These are phyloP conservation scores for Aspergillus steynii DNA, from an alignment of 495 filamentous ascomycete genomes.

Conservation along the genomic window DNA sequence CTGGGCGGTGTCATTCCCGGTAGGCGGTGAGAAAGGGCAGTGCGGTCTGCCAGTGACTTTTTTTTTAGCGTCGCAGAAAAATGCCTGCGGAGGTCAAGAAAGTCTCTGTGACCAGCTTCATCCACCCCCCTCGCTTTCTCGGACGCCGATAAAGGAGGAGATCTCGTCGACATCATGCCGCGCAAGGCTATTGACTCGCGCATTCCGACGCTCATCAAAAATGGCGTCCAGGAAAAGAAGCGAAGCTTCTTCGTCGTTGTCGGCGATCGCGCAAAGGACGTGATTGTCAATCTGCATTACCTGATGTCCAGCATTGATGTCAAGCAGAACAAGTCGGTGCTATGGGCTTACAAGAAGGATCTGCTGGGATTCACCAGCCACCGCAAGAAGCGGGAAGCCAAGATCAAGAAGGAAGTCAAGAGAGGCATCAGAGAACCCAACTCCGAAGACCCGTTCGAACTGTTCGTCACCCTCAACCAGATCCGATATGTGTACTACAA, in stretches of 20 bases:
- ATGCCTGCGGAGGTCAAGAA: not conserved
- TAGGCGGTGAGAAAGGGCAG: slow-evolving; percentile 22
- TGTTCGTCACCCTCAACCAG: slow-evolving; percentile 94
- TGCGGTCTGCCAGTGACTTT: slow-evolving; percentile 15
- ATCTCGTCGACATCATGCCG: slow-evolving; percentile 40
- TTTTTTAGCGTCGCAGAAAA: slow-evolving; percentile 8
- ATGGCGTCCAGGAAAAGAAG: slow-evolving; percentile 96
- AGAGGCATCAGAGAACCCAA: slow-evolving; percentile 93
- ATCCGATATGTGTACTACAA: slow-evolving; percentile 99
- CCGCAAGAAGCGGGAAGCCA: slow-evolving; percentile 94
- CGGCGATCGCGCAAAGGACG: slow-evolving; percentile 94
- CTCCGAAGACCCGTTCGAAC: slow-evolving; percentile 93
- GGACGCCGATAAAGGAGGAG: not conserved
- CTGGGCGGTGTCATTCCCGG: slow-evolving; percentile 17
- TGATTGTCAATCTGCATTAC: slow-evolving; percentile 92
- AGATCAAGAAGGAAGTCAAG: slow-evolving; percentile 98
- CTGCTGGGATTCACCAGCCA: slow-evolving; percentile 93
- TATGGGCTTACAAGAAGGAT: slow-evolving; percentile 99
- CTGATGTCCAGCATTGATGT: slow-evolving; percentile 88
- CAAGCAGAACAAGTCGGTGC: slow-evolving; percentile 93
- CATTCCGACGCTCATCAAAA: slow-evolving; percentile 93
- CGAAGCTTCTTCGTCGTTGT: slow-evolving; percentile 97
- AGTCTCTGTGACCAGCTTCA: not conserved
- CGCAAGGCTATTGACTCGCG: slow-evolving; percentile 77
- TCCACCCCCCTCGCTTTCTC: not conserved